Percentiles rank a stretch among this genome's conserved stretches.
These are phyloP conservation scores for Neonectria sp. DNA, from an alignment of 2,329 filamentous ascomycete genomes.

Conservation along the genomic window DNA sequence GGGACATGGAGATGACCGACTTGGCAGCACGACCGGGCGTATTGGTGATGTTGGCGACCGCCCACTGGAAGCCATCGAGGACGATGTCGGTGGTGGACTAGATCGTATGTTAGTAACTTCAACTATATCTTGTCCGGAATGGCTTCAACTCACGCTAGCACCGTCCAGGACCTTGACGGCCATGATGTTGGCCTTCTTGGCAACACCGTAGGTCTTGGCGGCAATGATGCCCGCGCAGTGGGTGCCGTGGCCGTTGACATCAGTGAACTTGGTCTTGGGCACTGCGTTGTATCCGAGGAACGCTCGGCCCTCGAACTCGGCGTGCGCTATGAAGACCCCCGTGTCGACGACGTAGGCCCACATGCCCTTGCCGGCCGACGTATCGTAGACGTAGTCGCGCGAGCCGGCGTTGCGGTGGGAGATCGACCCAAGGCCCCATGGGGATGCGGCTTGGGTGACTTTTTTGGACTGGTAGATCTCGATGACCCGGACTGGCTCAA, in stretches of 20 bases:
- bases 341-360: constrained; percentile 71
- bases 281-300: constrained; percentile 54
- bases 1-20: constrained; percentile 70
- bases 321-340: constrained; percentile 64
- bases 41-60: constrained; percentile 58
- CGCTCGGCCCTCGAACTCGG: constrained; percentile 61
- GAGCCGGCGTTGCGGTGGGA: constrained; percentile 56
- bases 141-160: constrained; percentile 29
- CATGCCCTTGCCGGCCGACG: constrained; percentile 56
- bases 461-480: constrained; percentile 45
- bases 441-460: constrained; percentile 52
- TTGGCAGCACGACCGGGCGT: constrained; percentile 56
- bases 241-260: constrained; percentile 63
- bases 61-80: constrained; percentile 55
- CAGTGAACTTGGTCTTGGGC: constrained; percentile 50
- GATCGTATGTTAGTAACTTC: background rate
- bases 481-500: constrained; percentile 52
- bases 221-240: constrained; percentile 64
- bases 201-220: constrained; percentile 61
- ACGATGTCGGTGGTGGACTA: constrained; percentile 46
- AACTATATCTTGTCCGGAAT: background rate
- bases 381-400: constrained; percentile 59
- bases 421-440: constrained; percentile 63
- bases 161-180: constrained; percentile 63
- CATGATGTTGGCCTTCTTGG: constrained; percentile 59